Evolutionary conservation across 2,329 filamentous ascomycete genomes (phyloP).

Genomic region (Ilyonectria robusta): DNA sequence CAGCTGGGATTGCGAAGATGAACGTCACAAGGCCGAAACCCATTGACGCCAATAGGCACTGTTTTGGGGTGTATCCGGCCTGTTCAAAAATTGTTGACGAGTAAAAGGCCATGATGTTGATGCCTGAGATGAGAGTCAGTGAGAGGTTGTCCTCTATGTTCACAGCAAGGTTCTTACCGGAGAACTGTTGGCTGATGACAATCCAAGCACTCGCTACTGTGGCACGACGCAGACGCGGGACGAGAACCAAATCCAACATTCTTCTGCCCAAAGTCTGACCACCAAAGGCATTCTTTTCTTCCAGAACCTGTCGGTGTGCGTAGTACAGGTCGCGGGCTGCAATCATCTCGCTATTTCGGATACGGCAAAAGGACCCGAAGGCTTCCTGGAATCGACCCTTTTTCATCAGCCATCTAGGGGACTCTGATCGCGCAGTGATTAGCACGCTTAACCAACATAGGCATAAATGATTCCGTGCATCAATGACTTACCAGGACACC

Average conservation of each 20-base stretch:
- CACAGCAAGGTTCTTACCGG: constrained; percentile 29
- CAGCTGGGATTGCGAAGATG: constrained; percentile 66
- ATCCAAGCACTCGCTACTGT: constrained; percentile 52
- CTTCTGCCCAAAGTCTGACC: constrained; percentile 53
- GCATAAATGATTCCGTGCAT: no score
- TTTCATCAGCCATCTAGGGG: constrained; percentile 76
- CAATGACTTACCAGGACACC: constrained; percentile 67
- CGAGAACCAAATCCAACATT: constrained; percentile 62
- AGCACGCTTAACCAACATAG: neutral
- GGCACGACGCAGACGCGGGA: constrained; percentile 62
- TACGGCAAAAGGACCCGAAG: constrained; percentile 66
- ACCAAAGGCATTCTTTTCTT: constrained; percentile 52
- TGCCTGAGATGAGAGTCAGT: constrained; percentile 8
- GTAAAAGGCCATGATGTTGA: constrained; percentile 63
- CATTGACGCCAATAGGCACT: constrained; percentile 63
- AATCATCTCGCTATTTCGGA: constrained; percentile 71
- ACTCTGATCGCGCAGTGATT: constrained; percentile 56
- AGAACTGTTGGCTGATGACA: constrained; percentile 52
- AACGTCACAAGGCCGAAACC: constrained; percentile 69
- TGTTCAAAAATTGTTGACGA: constrained; percentile 63
- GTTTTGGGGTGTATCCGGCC: constrained; percentile 58
- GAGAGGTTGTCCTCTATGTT: neutral
- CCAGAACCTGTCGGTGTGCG: constrained; percentile 52
- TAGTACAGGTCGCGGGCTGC: constrained; percentile 74
- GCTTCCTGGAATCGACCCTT: constrained; percentile 68